Percentiles rank a stretch among this genome's conserved stretches.
Evolutionary conservation across 768 basidiomycete genomes (phyloP).

Genomic region (Suillus brevipes): DNA sequence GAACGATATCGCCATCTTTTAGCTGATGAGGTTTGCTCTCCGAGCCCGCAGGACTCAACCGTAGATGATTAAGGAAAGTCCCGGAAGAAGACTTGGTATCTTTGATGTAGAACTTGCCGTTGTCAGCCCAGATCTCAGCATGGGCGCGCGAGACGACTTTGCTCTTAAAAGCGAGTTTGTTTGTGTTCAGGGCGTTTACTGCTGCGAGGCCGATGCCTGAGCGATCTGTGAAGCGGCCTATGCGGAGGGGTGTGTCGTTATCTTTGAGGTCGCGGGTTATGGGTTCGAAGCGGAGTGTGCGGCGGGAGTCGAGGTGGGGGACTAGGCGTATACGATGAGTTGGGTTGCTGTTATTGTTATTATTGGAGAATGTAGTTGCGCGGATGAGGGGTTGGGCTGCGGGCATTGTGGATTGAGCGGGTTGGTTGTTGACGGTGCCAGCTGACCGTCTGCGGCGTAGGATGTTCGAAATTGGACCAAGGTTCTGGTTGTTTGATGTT

Average conservation of each 20-base stretch:
- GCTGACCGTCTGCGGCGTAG: conserved; percentile 64
- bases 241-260: conserved; percentile 71
- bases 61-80: conserved; percentile 94
- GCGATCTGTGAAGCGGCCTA: conserved; percentile 90
- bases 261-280: conserved; percentile 83
- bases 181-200: conserved; percentile 67
- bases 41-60: conserved; percentile 78
- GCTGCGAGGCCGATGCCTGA: conserved; percentile 35
- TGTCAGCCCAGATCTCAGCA: conserved; percentile 89
- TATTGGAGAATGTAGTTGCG: conserved; percentile 15
- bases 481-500: conserved; percentile 34
- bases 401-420: conserved; percentile 12
- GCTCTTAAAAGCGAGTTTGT: conserved; percentile 91
- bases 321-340: conserved; percentile 88
- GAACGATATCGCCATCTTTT: conserved; percentile 92
- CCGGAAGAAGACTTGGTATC: conserved; percentile 91
- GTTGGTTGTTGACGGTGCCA: conserved; percentile 43
- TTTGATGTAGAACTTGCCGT: conserved; percentile 75
- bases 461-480: conserved; percentile 51
- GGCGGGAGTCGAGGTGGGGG: conserved; percentile 91
- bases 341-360: conserved; percentile 23
- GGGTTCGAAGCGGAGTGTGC: conserved; percentile 90
- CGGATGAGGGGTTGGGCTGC: conserved; percentile 14
- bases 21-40: conserved; percentile 78
- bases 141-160: conserved; percentile 95